Evolutionary conservation across 306 rosid species (phyloP), one percentile per base, ranked within the genome.

Genomic region (Malus sylvestris): DNA sequence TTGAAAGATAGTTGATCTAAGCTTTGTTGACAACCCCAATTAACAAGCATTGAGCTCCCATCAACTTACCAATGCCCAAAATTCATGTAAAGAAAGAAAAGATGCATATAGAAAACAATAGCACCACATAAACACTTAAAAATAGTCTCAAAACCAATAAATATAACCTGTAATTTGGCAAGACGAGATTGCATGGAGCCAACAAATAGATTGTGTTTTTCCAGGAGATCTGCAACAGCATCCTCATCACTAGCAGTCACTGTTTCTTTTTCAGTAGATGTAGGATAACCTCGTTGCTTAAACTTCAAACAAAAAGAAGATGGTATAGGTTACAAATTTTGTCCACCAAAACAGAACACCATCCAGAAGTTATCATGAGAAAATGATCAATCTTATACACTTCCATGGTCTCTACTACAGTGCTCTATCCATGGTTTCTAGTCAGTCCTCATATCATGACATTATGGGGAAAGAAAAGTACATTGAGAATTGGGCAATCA

Each of bases 111-210:
- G 32, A 63, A 40, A 4, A 25, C 42, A 72, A 19, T 22, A 22
- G 62, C 49, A 78, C 49, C 20, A 22, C n/a, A 74, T 52, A 25
- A 67, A 65, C 53, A 10, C 46, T 9, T 10, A 55, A 25, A 46
- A 72, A 66, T 7, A 32, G 64, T 53, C 40, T 55, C 9, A 61
- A 70, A 72, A 68, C 60, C 76, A 71, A 53, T 57, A 63, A 70
- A 62, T 69, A 72, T 83, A 81, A 95, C 99, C 93, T 95, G 93
- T 83, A 95, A 82, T 90, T 95, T 95, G 72, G 93, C 78, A 66
- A 92, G 88, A 78, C 99, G 99, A 64, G 90, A 90, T 67, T 92
- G 97, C 98, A 92, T 90, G 74, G 96, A 87, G 80, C 84, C 89
- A 82, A 92, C 84, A 81, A 95, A 95, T 63, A 88, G 96, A 60